Base-by-base conservation (phyloP, 768 basidiomycete species). In the Boletus subparvulus region DNA sequence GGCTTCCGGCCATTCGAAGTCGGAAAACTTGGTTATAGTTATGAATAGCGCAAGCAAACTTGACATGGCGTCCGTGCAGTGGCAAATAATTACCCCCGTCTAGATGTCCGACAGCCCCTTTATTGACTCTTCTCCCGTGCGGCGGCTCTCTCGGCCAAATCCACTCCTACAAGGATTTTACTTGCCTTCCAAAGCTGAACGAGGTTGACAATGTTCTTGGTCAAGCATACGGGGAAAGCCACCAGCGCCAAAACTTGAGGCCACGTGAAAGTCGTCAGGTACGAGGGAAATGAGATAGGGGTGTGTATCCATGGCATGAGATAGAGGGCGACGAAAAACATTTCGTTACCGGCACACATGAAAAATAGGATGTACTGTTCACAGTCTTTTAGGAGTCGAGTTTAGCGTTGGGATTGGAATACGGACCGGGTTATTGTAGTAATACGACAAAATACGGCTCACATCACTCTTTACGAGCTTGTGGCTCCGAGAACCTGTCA, bases 181-280 rank as follows among this genome's bases (percentile, higher is more conserved):
- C 90, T 89, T 28, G 97, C 96, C 72, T 99, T 99, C 95, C 95
- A 98, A 55, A 98, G 83, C 73, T 99, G 97, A 8, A 99, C 94
- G 35, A 90, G 72, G 71, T 98, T 97, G 78, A 99, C 92, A 54
- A 94, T 66, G 70, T 98, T 97, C 78, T 98, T 99, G 60, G 78
- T 68, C 16, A 83, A 62, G 69, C 86, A 96, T 46, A 97, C 74
- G 1, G 86, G 88, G 61, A 78, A 78, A 37, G 83, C 86, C 30
- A 82, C 6, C 39, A 76, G 52, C 0, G 91, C 94, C 61, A 93
- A 70, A 5, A 86, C 59, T 67, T 90, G 84, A 3, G 94, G 86
- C 82, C 88, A 96, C 16, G 92, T 93, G 62, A 89, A 64, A 21
- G 60, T 61, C 0, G 70, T 35, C 62, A 68, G 43, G 49, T 52